Evolutionary conservation across 768 basidiomycete species (phyloP).

Genomic region (Hysterangium stoloniferum): DNA sequence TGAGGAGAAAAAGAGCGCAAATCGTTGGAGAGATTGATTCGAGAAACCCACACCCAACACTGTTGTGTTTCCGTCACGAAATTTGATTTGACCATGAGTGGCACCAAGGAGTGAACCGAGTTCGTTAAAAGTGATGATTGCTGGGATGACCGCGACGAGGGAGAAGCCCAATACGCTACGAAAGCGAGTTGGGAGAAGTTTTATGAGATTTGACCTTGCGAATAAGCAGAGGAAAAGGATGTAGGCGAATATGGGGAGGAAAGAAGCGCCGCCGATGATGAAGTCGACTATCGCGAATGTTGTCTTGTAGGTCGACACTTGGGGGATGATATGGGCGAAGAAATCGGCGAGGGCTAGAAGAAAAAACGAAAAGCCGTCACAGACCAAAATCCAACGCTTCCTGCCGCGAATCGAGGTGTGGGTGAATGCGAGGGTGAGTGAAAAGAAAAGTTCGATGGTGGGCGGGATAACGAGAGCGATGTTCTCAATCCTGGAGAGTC

Average conservation of each 20-base stretch:
- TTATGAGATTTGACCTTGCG: slow-evolving; percentile 41
- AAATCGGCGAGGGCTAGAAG: slow-evolving; percentile 52
- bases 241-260: slow-evolving; percentile 58
- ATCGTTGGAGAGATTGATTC: slow-evolving; percentile 25
- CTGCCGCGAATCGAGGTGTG: slow-evolving; percentile 30
- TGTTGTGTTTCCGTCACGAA: slow-evolving; percentile 12
- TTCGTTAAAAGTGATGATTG: slow-evolving; percentile 47
- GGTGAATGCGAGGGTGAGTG: slow-evolving; percentile 41
- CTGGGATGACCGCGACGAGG: slow-evolving; percentile 47
- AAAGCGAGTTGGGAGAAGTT: slow-evolving; percentile 43
- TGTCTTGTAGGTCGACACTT: slow-evolving; percentile 36
- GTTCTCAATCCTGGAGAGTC: slow-evolving; percentile 39
- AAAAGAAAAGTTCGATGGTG: slow-evolving; percentile 53
- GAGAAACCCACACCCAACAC: slow-evolving; percentile 34
- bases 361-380: slow-evolving; percentile 58
- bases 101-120: slow-evolving; percentile 59
- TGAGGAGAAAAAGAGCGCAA: slow-evolving; percentile 53
- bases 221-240: slow-evolving; percentile 55
- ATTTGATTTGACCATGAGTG: slow-evolving; percentile 47
- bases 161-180: slow-evolving; percentile 36
- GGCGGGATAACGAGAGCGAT: slow-evolving; percentile 53
- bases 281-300: slow-evolving; percentile 50
- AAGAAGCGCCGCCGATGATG: slow-evolving; percentile 52
- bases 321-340: slow-evolving; percentile 47
- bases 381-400: slow-evolving; percentile 48